Base-by-base conservation (phyloP, 768 basidiomycete genomes). In the Imleria badia region DNA sequence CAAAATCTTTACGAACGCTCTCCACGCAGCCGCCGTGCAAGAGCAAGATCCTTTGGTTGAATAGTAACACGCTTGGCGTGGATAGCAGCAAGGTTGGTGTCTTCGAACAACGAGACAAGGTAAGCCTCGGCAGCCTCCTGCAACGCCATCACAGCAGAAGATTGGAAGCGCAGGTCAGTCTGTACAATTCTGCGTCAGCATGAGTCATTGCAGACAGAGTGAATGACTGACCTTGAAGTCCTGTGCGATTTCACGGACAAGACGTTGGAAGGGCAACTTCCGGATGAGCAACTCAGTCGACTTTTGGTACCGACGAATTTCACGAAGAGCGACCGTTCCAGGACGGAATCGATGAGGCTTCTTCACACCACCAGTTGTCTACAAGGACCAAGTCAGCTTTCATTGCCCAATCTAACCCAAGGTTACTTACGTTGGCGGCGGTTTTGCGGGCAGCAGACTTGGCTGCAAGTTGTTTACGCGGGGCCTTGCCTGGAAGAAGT, bases 91-190 rank as follows among this genome's bases (percentile, higher is more conserved):
- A 90, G 79, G 73, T 89, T 89, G 60, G 87, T 89, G 65, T 89
- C 88, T 68, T 89, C 86, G 61, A 89, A 89, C 60, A 89, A 72
- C 15, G 85, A 87, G 56, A 89, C 85, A 40, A 89, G 84, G 71
- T 87, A 87, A 5, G 85, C 86, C 76, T 92, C 91, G 30, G 88
- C 84, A 15, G 90, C 91, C 75, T 91, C 90, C 71, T 92, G 91
- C 42, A 92, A 78, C 35, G 91, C 90, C 81, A 88, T 87, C 60
- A 92, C 87, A 53, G 89, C 90, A 12, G 89, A 91, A 5, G 91
- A 92, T 80, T 93, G 89, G 87, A 94, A 93, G 54, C 92, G 89
- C 45, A 93, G 76, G 62, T 87, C 85, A 56, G 86, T 87, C 88
- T 87, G 50, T n/a, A 31, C 3, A 19, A n/a, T 19, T 34, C 33